Evolutionary conservation across 2,329 filamentous ascomycete species (phyloP), one percentile per base, ranked within the genome.

Genomic region (Neophaeococcomyces aloes): DNA sequence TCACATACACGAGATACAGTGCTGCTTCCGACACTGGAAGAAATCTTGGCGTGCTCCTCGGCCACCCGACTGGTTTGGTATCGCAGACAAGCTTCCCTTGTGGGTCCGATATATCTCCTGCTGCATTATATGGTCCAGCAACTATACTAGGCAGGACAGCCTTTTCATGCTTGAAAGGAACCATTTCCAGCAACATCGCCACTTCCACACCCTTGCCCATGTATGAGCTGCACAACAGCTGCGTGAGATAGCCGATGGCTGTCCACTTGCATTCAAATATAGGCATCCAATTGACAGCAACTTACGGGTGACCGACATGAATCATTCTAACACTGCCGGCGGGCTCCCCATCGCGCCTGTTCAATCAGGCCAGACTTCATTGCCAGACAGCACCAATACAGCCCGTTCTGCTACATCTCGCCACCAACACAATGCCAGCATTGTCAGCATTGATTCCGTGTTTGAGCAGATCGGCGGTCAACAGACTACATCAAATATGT

Each of bases 381-480:
- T 17, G 5, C n/a, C 23, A n/a, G 19, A 19, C 17, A n/a, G 21
- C 19, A 23, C n/a, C 21, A 15, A 33, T 6, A 11, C 17, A 17
- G 14, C 14, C 10, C 27, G 17, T 21, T 18, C 25, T n/a, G 17
- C 27, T 23, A 14, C 27, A 18, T 14, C 29, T 14, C 27, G 15
- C 25, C 38, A 41, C 38, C 38, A 41, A 29, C 27, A 41, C 38
- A 41, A 32, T n/a, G 5, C 38, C 13, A 32, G 38, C 7, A 19
- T 41, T n/a, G 38, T 14, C 7, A 42, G 40, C 25, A 42, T 42
- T 19, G 31, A 27, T 35, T 35, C 40, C n/a, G 32, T 36, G 21
- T n/a, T 35, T 8, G 40, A 42, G 7, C 40, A 32, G 23, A 13
- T 3, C 13, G 21, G 15, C 13, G 10, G 13, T n/a, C n/a, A 13